phyloP scores from a whole-genome alignment of 192 early-diverging fungal genomes.

The Spinellus fusiger region DNA sequence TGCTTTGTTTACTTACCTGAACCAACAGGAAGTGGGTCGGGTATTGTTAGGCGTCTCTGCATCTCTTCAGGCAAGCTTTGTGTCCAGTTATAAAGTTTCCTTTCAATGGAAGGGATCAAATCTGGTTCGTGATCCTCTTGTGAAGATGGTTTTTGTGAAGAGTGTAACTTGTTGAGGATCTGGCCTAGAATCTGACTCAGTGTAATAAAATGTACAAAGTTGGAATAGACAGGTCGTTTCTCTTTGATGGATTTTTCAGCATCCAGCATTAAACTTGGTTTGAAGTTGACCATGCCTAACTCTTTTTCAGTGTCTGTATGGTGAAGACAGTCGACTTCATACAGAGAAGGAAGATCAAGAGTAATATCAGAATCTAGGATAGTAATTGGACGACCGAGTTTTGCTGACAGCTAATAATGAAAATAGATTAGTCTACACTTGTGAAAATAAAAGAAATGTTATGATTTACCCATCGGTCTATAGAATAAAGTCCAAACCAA shows the following conservation, averaged over 20 bases:
- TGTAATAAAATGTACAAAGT: constrained; percentile 15
- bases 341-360: constrained; percentile 22
- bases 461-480: constrained; percentile 52
- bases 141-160: constrained; percentile 13
- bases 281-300: neutral
- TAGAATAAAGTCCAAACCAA: constrained; percentile 67
- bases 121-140: neutral
- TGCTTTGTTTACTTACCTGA: no score
- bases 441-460: no score
- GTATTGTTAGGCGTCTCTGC: no score
- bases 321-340: constrained; percentile 10
- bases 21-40: no score
- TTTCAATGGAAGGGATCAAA: constrained; percentile 21
- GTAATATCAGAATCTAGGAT: constrained; percentile 39
- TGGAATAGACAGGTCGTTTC: constrained; percentile 1
- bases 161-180: constrained; percentile 22
- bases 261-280: neutral
- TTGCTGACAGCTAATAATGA: constrained; percentile 17
- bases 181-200: constrained; percentile 28
- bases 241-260: neutral
- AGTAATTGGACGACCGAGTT: constrained; percentile 33
- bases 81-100: constrained; percentile 22
- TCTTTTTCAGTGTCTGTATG: neutral
- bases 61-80: constrained; percentile 4
- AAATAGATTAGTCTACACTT: no score